These are phyloP conservation scores for Neofusicoccum kwambonambiense DNA, from an alignment of 2,329 filamentous ascomycete species.

Conservation along the genomic window DNA sequence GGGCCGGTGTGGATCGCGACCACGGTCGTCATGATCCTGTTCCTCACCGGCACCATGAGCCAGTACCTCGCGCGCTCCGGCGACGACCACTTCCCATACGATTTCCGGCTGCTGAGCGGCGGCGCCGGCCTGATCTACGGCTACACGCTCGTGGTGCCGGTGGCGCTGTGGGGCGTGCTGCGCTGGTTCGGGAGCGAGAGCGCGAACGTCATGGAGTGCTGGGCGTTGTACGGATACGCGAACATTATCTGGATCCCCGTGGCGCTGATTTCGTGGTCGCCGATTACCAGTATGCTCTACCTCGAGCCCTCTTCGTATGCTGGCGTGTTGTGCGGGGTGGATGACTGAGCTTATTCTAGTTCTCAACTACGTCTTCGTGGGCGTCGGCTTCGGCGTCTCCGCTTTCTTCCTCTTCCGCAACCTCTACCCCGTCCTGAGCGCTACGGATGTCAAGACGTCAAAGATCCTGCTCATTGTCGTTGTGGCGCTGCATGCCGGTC, in stretches of 20 bases:
- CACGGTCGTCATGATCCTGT: slow-evolving; percentile 92
- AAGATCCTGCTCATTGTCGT: slow-evolving; percentile 84
- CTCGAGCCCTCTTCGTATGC: slow-evolving; percentile 20
- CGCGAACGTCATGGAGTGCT: slow-evolving; percentile 91
- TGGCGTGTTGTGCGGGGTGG: no score
- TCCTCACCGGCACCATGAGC: slow-evolving; percentile 91
- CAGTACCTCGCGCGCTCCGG: slow-evolving; percentile 75
- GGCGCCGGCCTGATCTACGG: slow-evolving; percentile 93
- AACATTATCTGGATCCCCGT: slow-evolving; percentile 98
- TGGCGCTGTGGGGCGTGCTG: slow-evolving; percentile 81
- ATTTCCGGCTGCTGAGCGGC: slow-evolving; percentile 82
- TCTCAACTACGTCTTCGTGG: slow-evolving; percentile 93
- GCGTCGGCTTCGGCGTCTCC: slow-evolving; percentile 51
- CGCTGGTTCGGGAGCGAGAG: slow-evolving; percentile 95
- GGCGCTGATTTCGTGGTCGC: slow-evolving; percentile 86
- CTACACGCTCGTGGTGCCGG: slow-evolving; percentile 79
- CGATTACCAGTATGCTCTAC: slow-evolving; percentile 57
- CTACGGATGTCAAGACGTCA: slow-evolving; percentile 87
- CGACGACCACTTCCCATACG: slow-evolving; percentile 76
- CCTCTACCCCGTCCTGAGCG: slow-evolving; percentile 74
- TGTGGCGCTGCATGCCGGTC: slow-evolving; percentile 79
- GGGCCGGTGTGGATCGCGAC: slow-evolving; percentile 99
- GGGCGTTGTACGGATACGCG: slow-evolving; percentile 91
- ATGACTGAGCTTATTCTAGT: slow-evolving; percentile 32
- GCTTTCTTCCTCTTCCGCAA: slow-evolving; percentile 41